Evolutionary conservation across 169 alveolate genomes (phyloP).

Genomic region (Cryptosporidium ryanae): DNA sequence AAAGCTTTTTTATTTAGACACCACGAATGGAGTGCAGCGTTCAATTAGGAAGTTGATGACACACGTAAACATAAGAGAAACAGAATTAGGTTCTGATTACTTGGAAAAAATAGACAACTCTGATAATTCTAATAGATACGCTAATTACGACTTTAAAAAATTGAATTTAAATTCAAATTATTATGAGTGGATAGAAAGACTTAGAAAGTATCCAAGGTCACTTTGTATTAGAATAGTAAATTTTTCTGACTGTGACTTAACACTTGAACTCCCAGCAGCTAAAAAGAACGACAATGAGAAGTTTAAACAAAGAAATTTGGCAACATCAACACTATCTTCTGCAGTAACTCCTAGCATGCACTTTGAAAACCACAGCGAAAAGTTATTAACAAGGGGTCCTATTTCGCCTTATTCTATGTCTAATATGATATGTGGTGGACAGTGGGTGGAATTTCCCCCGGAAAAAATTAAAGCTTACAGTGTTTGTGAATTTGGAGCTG

Average conservation of each 20-base stretch:
- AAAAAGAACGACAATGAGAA: constrained; percentile 32
- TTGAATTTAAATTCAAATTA: constrained; percentile 16
- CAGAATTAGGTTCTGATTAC: constrained; percentile 37
- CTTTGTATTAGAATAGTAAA: constrained; percentile 50
- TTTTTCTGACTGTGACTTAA: constrained; percentile 20
- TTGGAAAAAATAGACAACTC: constrained; percentile 7
- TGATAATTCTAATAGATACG: neutral
- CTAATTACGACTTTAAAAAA: neutral
- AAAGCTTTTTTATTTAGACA: constrained; percentile 45
- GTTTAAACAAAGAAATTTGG: constrained; percentile 29
- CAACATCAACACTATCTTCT: constrained; percentile 51
- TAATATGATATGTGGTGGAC: constrained; percentile 62
- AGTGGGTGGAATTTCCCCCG: constrained; percentile 68
- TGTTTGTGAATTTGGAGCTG: constrained; percentile 56
- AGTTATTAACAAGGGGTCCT: constrained; percentile 52
- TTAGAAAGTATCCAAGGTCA: constrained; percentile 56
- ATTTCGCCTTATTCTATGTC: constrained; percentile 57
- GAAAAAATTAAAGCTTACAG: constrained; percentile 27
- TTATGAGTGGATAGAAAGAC: constrained; percentile 56
- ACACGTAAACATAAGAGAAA: constrained; percentile 37
- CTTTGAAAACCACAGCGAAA: constrained; percentile 33
- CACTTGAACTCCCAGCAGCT: constrained; percentile 37
- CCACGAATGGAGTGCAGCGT: constrained; percentile 31
- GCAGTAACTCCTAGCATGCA: constrained; percentile 69
- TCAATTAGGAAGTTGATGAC: constrained; percentile 51